These are phyloP conservation scores for Candida maesae DNA, from an alignment of 805 yeast genomes.

Conservation along the genomic window DNA sequence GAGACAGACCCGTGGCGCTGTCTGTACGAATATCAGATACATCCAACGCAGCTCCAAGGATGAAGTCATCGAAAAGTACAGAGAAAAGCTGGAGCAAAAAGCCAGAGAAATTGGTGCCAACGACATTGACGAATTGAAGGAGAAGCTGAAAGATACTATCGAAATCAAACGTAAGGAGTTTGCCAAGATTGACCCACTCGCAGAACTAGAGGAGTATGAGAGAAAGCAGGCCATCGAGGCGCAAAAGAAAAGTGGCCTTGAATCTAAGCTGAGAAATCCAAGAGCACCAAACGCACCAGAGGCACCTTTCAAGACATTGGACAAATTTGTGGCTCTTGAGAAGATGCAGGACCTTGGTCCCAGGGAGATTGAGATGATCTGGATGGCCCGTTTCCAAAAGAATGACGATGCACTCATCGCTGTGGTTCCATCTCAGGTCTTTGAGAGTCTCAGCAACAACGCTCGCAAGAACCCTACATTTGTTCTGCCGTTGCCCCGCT, in stretches of 20 bases:
- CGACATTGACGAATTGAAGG: conserved; percentile 56
- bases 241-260: conserved; percentile 21
- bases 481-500: conserved; percentile 85
- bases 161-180: conserved; percentile 51
- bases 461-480: conserved; percentile 79
- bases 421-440: conserved; percentile 52
- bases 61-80: conserved; percentile 29
- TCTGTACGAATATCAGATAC: conserved; percentile 16
- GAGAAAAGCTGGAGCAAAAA: conserved; percentile 33
- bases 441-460: conserved; percentile 53
- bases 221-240: conserved; percentile 30
- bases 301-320: conserved; percentile 67
- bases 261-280: conserved; percentile 31
- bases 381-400: conserved; percentile 81
- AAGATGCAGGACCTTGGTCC: conserved; percentile 54
- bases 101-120: conserved; percentile 41
- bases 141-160: conserved; percentile 57
- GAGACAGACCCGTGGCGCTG: conserved; percentile 18
- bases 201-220: conserved; percentile 58
- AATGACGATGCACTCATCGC: conserved; percentile 65
- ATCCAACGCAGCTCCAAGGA: conserved; percentile 22
- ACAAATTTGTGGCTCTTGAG: conserved; percentile 65
- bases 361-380: conserved; percentile 70
- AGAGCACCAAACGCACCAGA: conserved; percentile 34
- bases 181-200: conserved; percentile 63